Percentiles rank a stretch among this genome's conserved stretches.
phyloP scores from a whole-genome alignment of 305 asterid genomes.

The Striga hermonthica region DNA sequence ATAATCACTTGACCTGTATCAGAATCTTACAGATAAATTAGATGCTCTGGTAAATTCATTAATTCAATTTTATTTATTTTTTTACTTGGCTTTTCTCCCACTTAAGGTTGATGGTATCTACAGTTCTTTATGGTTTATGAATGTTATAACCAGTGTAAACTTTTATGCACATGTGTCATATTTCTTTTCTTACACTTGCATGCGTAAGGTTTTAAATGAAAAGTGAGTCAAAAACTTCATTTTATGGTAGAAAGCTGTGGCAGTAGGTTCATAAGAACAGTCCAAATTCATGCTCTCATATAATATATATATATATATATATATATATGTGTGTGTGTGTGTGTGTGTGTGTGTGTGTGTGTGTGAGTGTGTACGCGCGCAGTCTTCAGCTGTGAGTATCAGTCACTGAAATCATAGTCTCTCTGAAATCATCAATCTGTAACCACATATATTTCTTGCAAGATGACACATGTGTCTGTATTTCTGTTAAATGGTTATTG shows the following conservation, averaged over 20 bases:
- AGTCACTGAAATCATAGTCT: slow-evolving; percentile 16
- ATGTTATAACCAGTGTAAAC: slow-evolving; percentile 16
- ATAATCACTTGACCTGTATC: not conserved
- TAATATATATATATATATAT: too few relatives aligned
- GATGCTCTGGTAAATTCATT: slow-evolving; percentile 19
- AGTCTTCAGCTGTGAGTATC: slow-evolving; percentile 24
- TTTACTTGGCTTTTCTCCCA: slow-evolving; percentile 9
- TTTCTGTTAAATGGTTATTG: slow-evolving; percentile 14
- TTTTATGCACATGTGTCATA: slow-evolving; percentile 2
- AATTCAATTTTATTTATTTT: not conserved
- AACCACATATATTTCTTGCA: not conserved
- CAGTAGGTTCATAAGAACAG: not conserved
- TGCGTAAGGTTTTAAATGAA: slow-evolving; percentile 2
- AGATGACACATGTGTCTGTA: too few relatives aligned
- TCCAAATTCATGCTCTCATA: slow-evolving; percentile 9
- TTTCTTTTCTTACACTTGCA: slow-evolving; percentile 7
- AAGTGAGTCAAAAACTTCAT: slow-evolving; percentile 4
- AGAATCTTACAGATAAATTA: slow-evolving; percentile 7
- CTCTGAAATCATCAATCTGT: slow-evolving; percentile 13
- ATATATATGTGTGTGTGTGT: not conserved
- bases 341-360: not conserved
- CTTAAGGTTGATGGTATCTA: slow-evolving; percentile 5
- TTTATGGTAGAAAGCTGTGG: not conserved
- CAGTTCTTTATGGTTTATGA: slow-evolving; percentile 2
- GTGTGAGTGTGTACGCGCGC: not conserved